These are phyloP conservation scores for Aquanectria penicillioides DNA, from an alignment of 2,329 filamentous ascomycete genomes.

Conservation along the genomic window DNA sequence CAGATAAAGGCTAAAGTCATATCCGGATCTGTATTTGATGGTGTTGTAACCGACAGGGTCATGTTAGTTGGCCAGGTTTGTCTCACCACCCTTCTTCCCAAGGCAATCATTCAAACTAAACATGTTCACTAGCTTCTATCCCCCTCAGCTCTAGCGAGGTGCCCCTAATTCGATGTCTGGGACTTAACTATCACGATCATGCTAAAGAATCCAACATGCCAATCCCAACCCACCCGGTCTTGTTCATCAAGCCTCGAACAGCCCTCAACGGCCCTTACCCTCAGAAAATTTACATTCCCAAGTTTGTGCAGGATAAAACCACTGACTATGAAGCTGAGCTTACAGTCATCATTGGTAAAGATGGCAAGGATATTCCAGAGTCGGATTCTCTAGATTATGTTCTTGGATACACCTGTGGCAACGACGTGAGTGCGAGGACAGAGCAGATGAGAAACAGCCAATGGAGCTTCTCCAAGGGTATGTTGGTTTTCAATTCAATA, in stretches of 20 bases:
- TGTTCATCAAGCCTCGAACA: constrained; percentile 53
- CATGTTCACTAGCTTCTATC: constrained; percentile 39
- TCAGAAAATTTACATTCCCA: constrained; percentile 40
- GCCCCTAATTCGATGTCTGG: constrained; percentile 55
- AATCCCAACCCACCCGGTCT: constrained; percentile 46
- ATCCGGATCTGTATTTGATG: background rate
- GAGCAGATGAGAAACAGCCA: constrained; percentile 51
- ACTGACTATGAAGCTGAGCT: constrained; percentile 55
- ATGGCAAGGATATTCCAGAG: constrained; percentile 53
- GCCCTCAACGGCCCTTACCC: constrained; percentile 46
- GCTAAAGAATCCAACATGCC: constrained; percentile 50
- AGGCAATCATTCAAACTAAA: no score
- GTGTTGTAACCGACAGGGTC: background rate
- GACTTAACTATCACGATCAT: constrained; percentile 56
- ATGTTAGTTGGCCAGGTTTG: background rate
- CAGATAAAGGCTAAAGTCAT: background rate
- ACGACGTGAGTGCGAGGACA: constrained; percentile 51
- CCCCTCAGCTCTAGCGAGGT: constrained; percentile 48
- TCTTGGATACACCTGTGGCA: constrained; percentile 51
- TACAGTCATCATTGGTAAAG: constrained; percentile 49
- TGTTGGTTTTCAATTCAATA: no score
- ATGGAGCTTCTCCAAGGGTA: constrained; percentile 55
- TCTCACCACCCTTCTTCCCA: background rate
- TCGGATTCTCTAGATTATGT: constrained; percentile 51
- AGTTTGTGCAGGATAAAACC: constrained; percentile 42